phyloP scores from a whole-genome alignment of 2,329 filamentous ascomycete genomes.

The Cercospora sesami region DNA sequence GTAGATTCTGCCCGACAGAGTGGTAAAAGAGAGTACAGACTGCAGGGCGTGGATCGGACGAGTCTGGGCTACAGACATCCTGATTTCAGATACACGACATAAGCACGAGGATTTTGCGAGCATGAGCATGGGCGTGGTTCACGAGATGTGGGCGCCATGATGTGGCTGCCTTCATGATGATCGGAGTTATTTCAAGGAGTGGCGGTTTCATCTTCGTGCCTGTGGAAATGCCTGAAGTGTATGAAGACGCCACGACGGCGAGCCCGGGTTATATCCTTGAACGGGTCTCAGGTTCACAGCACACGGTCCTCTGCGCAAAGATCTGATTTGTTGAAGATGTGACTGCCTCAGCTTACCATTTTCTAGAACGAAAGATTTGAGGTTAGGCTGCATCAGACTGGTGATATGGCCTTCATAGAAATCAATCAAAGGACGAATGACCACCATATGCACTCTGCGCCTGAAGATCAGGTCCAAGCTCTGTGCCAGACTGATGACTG shows the following conservation, averaged over 20 bases:
- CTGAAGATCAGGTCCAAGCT: neutral
- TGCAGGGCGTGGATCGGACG: slow-evolving; percentile 35
- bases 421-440: neutral
- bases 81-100: slow-evolving; percentile 42
- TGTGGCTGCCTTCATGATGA: neutral
- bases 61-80: slow-evolving; percentile 46
- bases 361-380: neutral
- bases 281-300: neutral
- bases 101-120: slow-evolving; percentile 7
- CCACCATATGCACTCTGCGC: neutral
- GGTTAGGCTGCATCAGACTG: neutral
- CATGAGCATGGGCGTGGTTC: neutral
- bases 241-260: neutral
- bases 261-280: neutral
- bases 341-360: neutral
- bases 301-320: neutral
- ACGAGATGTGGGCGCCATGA: neutral
- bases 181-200: neutral
- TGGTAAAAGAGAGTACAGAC: slow-evolving; percentile 43
- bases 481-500: neutral
- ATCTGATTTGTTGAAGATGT: neutral
- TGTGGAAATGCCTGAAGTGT: neutral
- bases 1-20: slow-evolving; percentile 37
- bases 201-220: neutral
- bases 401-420: neutral